A percentile compares a stretch with the other conserved stretches of the same genome.
phyloP scores from a whole-genome alignment of 305 asterid genomes.

The Fraxinus ornus region DNA sequence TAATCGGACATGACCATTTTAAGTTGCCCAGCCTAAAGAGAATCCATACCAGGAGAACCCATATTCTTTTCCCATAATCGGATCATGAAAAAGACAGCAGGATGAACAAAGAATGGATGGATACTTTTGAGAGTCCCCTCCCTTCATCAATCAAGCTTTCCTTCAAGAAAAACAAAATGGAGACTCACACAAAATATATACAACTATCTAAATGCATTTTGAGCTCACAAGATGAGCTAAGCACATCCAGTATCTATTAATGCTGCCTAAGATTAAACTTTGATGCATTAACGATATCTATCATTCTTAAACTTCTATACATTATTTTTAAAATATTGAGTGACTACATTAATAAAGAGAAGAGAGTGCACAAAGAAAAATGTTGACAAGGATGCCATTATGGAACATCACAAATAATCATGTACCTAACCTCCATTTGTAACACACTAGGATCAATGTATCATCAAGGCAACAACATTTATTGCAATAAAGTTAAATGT shows the following conservation, averaged over 20 bases:
- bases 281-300: not conserved
- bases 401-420: not conserved
- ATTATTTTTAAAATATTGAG: not conserved
- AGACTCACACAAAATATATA: not conserved
- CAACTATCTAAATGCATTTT: not conserved
- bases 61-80: not conserved
- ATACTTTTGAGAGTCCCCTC: not conserved
- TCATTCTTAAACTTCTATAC: not conserved
- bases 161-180: not conserved
- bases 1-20: conserved; percentile 1
- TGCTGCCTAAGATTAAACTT: not conserved
- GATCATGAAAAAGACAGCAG: conserved; percentile 1
- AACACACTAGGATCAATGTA: not conserved
- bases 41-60: not conserved
- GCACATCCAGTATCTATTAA: not conserved
- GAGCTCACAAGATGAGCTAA: not conserved
- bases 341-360: not conserved
- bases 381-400: not conserved
- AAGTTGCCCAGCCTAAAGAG: not conserved
- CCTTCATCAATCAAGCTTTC: not conserved
- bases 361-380: not conserved
- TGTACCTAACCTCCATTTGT: not conserved
- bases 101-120: not conserved
- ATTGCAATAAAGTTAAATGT: not conserved
- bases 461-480: not conserved